Percentiles rank a stretch among this genome's conserved stretches.
phyloP scores from a whole-genome alignment of 2,329 filamentous ascomycete species.

The Calonectria honghensis region DNA sequence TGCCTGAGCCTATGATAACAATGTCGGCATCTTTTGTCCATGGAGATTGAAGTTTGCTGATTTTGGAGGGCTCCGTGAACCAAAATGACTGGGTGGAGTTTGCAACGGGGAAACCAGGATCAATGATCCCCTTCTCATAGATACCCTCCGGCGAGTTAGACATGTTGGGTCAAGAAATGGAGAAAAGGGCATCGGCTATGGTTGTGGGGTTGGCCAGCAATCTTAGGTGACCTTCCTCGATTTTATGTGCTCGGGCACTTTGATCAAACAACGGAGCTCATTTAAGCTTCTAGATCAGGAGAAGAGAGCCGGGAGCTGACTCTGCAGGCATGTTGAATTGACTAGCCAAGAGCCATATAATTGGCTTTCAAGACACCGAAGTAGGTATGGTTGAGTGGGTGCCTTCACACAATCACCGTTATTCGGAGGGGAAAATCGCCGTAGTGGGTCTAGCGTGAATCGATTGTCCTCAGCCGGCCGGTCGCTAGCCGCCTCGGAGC shows the following conservation, averaged over 20 bases:
- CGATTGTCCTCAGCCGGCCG: background rate
- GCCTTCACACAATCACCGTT: too few relatives aligned
- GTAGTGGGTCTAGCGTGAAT: background rate
- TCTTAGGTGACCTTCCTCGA: background rate
- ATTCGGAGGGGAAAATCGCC: background rate
- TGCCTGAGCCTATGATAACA: slow-evolving; percentile 50
- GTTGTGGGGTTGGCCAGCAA: background rate
- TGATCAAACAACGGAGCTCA: background rate
- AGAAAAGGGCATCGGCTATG: background rate
- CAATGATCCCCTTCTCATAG: slow-evolving; percentile 47
- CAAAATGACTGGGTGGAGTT: slow-evolving; percentile 49
- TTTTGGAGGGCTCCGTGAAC: slow-evolving; percentile 40
- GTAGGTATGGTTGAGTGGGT: background rate
- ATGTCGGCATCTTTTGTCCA: slow-evolving; percentile 45
- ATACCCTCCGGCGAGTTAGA: slow-evolving; percentile 47
- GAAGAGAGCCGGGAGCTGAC: background rate
- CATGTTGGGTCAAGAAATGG: slow-evolving; percentile 27
- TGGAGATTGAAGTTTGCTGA: slow-evolving; percentile 39
- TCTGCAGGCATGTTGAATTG: background rate
- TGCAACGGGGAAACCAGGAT: slow-evolving; percentile 44
- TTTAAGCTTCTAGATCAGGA: background rate
- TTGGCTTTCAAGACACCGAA: background rate
- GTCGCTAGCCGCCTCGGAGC: background rate
- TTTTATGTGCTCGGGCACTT: background rate
- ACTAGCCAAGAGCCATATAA: background rate